Evolutionary conservation across 768 basidiomycete genomes (phyloP).

Genomic region (Krasilnikovozyma curviuscula): DNA sequence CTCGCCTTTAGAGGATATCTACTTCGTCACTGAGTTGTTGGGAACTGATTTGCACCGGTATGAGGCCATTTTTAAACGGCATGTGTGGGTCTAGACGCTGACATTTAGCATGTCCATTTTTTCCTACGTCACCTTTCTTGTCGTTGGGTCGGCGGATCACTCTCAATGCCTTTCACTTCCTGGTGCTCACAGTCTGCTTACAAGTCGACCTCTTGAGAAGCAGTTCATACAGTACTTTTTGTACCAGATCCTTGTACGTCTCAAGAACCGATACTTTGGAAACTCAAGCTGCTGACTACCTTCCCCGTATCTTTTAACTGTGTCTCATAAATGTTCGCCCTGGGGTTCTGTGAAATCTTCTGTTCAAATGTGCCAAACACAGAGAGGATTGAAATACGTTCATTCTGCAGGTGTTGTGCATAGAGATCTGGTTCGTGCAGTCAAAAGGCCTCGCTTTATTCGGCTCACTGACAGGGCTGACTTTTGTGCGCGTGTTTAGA

Average conservation of each 20-base stretch:
- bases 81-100: too few species aligned
- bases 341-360: too few species aligned
- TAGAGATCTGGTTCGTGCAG: conserved; percentile 86
- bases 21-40: conserved; percentile 95
- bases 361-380: conserved; percentile 1
- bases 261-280: background rate
- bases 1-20: conserved; percentile 95
- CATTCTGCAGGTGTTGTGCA: conserved; percentile 98
- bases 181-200: too few species aligned
- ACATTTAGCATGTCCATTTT: too few species aligned
- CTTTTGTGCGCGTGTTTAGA: conserved; percentile 32
- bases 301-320: background rate
- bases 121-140: too few species aligned
- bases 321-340: too few species aligned
- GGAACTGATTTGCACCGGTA: conserved; percentile 98
- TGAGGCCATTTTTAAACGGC: too few species aligned
- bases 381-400: conserved; percentile 98
- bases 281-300: background rate
- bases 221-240: conserved; percentile 99
- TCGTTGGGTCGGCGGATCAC: too few species aligned
- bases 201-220: conserved; percentile 91
- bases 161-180: too few species aligned
- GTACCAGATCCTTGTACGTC: conserved; percentile 82
- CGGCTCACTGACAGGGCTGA: background rate
- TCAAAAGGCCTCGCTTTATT: conserved; percentile 22